These are phyloP conservation scores for Actinomucor elegans DNA, from an alignment of 371 early-diverging fungal genomes.

Conservation along the genomic window DNA sequence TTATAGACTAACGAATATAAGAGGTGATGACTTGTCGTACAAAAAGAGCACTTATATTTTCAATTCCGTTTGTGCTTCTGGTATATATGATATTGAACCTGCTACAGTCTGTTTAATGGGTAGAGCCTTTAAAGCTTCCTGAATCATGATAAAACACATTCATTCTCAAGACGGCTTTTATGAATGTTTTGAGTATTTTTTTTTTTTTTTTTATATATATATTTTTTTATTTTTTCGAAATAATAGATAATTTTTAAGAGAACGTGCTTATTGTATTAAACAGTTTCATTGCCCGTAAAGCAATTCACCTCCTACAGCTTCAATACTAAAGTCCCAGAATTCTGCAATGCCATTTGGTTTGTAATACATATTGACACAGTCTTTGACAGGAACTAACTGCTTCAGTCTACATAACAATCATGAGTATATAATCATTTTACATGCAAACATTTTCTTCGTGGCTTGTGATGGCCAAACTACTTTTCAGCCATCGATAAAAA, in stretches of 20 bases:
- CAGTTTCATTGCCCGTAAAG: slow-evolving; percentile 55
- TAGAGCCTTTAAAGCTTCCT: slow-evolving; percentile 55
- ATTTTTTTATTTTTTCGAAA: no score
- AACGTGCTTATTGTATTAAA: no score
- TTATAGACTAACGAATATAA: slow-evolving; percentile 65
- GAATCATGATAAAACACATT: slow-evolving; percentile 59
- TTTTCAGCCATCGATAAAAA: slow-evolving; percentile 66
- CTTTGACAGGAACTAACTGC: slow-evolving; percentile 62
- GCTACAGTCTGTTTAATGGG: slow-evolving; percentile 66
- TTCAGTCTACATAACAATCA: slow-evolving; percentile 22
- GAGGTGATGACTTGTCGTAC: no score
- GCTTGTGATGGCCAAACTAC: slow-evolving; percentile 62
- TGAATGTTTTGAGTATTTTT: slow-evolving; percentile 44
- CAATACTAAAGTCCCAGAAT: slow-evolving; percentile 56
- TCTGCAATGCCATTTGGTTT: slow-evolving; percentile 50
- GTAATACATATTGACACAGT: slow-evolving; percentile 46
- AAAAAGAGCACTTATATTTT: no score
- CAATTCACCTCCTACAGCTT: slow-evolving; percentile 64
- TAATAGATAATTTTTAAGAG: no score
- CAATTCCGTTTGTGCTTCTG: not conserved
- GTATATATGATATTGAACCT: slow-evolving; percentile 1
- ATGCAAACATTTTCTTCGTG: slow-evolving; percentile 46
- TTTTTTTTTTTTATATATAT: no score
- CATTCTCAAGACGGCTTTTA: slow-evolving; percentile 65
- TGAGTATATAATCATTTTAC: not conserved